Evolutionary conservation across 257 asterid species (phyloP).

Genomic region (Forsythia suspensa): DNA sequence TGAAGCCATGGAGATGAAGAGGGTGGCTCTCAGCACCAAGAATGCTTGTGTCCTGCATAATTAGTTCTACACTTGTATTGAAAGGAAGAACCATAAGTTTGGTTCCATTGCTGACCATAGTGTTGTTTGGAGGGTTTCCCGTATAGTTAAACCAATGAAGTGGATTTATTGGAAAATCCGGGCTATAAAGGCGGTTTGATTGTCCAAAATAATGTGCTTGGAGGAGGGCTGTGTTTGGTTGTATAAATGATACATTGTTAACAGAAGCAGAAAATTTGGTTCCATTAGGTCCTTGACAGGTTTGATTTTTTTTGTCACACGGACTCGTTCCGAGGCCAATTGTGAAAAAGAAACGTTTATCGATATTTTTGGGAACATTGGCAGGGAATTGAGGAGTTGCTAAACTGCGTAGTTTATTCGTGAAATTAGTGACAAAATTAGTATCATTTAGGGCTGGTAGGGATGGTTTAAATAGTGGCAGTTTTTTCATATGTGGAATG

Average conservation of each 20-base stretch:
- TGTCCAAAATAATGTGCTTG: conserved; percentile 50
- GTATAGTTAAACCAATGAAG: conserved; percentile 53
- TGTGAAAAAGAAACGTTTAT: conserved; percentile 49
- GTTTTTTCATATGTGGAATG: conserved; percentile 21
- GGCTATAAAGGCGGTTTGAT: conserved; percentile 39
- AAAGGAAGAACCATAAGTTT: conserved; percentile 46
- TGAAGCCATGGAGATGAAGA: conserved; percentile 67
- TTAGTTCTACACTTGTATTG: conserved; percentile 53
- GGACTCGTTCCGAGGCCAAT: conserved; percentile 57
- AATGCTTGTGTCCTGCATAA: conserved; percentile 63
- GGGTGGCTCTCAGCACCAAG: conserved; percentile 72
- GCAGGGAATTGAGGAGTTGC: conserved; percentile 52
- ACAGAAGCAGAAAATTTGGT: conserved; percentile 53
- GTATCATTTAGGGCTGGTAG: conserved; percentile 58
- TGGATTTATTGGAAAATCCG: conserved; percentile 53
- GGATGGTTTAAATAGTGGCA: conserved; percentile 37
- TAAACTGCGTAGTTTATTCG: conserved; percentile 40
- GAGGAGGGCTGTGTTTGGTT: conserved; percentile 53
- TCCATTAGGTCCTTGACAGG: conserved; percentile 65
- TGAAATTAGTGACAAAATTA: conserved; percentile 39
- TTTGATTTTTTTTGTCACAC: conserved; percentile 36
- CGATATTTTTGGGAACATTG: conserved; percentile 46
- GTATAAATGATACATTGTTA: conserved; percentile 46
- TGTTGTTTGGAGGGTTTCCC: conserved; percentile 55
- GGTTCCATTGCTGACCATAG: conserved; percentile 45